Conservation (phyloP, 2,329 filamentous ascomycete species). For the Claviceps citrina region DNA sequence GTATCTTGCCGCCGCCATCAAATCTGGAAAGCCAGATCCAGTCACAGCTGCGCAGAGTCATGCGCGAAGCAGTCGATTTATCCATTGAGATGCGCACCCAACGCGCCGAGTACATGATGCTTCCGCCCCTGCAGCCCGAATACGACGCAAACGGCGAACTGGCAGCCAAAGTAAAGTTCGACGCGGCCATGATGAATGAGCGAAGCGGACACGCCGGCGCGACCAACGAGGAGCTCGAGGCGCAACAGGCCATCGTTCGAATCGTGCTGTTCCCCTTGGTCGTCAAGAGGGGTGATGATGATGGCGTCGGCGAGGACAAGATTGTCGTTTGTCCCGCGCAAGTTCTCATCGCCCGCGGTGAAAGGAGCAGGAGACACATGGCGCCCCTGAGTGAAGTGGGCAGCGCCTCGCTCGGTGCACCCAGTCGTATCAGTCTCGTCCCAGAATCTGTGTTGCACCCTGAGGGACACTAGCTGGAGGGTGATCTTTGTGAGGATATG, state of each 20-base stretch:
- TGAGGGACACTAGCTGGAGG: constrained; percentile 20
- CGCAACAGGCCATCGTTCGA: constrained; percentile 61
- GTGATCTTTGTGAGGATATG: background rate
- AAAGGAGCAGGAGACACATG: constrained; percentile 23
- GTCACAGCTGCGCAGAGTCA: constrained; percentile 71
- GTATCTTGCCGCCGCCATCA: constrained; percentile 72
- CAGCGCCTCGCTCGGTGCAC: constrained; percentile 26
- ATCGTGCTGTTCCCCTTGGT: constrained; percentile 92
- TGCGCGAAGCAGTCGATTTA: constrained; percentile 75
- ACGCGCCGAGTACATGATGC: constrained; percentile 95
- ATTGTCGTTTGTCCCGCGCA: constrained; percentile 92
- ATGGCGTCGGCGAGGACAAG: constrained; percentile 77
- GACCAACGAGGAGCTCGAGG: constrained; percentile 67
- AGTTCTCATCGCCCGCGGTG: constrained; percentile 57
- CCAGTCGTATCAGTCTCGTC: constrained; percentile 23
- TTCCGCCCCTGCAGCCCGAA: constrained; percentile 83
- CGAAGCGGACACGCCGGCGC: constrained; percentile 47
- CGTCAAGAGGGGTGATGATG: constrained; percentile 86
- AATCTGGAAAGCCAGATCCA: constrained; percentile 69
- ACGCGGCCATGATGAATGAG: constrained; percentile 88
- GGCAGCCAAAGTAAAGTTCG: constrained; percentile 75
- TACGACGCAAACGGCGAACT: constrained; percentile 90
- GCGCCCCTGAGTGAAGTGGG: constrained; percentile 39
- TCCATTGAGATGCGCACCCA: constrained; percentile 96
- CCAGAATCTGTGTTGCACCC: constrained; percentile 18